phyloP scores from a whole-genome alignment of 2,329 filamentous ascomycete genomes.

The Arthrobotrys megalospora region DNA sequence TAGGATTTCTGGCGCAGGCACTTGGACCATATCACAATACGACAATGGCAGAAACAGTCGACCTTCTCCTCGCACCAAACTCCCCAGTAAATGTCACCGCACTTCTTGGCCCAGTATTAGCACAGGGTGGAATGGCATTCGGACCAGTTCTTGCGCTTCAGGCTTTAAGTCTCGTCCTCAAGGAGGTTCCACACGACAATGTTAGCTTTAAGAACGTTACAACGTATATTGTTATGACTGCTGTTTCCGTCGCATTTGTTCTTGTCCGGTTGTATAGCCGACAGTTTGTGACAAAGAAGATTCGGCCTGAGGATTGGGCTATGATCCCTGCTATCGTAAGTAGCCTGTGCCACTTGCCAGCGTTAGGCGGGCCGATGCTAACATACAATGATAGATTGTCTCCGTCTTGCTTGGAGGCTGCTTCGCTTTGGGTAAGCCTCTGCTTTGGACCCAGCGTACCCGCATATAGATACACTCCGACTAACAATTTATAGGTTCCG shows the following conservation, averaged over 20 bases:
- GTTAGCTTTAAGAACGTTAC: constrained; percentile 56
- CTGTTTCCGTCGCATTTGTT: constrained; percentile 54
- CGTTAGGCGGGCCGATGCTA: neutral
- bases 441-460: neutral
- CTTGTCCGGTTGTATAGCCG: constrained; percentile 52
- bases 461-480: neutral
- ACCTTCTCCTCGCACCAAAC: constrained; percentile 45
- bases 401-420: constrained; percentile 44
- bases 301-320: constrained; percentile 58
- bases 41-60: constrained; percentile 57
- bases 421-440: constrained; percentile 41
- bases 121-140: constrained; percentile 39
- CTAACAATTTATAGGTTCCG: constrained; percentile 44
- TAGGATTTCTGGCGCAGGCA: constrained; percentile 55
- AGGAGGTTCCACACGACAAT: constrained; percentile 55
- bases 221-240: constrained; percentile 55
- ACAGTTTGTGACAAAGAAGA: constrained; percentile 59
- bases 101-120: constrained; percentile 43
- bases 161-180: constrained; percentile 47
- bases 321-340: constrained; percentile 59
- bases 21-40: constrained; percentile 58
- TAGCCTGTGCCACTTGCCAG: neutral
- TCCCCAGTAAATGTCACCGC: constrained; percentile 50
- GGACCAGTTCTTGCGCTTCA: constrained; percentile 46
- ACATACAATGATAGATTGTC: constrained; percentile 26